Conservation (phyloP, 805 yeast genomes). For the Huiozyma sinensis region DNA sequence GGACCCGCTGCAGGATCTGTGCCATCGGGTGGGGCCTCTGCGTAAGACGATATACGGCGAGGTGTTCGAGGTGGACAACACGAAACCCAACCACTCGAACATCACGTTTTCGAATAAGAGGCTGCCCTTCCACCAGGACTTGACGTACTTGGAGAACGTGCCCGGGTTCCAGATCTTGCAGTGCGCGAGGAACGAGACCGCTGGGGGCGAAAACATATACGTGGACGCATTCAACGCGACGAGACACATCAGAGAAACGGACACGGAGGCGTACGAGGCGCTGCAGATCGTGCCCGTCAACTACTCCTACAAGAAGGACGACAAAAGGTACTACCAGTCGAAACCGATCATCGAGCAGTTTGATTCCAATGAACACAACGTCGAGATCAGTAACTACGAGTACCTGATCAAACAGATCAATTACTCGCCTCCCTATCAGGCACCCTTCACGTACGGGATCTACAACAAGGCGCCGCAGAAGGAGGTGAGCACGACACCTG, state of each 20-base stretch:
- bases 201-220: conserved; percentile 42
- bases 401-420: conserved; percentile 44
- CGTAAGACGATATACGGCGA: conserved; percentile 64
- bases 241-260: conserved; percentile 39
- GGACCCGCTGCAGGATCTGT: conserved; percentile 34
- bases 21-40: conserved; percentile 53
- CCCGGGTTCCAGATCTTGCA: conserved; percentile 71
- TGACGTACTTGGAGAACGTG: conserved; percentile 67
- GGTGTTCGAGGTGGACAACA: conserved; percentile 52
- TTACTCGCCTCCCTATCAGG: conserved; percentile 79
- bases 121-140: conserved; percentile 69
- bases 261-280: conserved; percentile 55
- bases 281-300: conserved; percentile 53
- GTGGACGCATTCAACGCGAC: conserved; percentile 65
- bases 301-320: conserved; percentile 54
- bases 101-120: conserved; percentile 58
- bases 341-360: conserved; percentile 57
- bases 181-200: conserved; percentile 42
- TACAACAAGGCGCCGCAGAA: conserved; percentile 26
- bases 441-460: conserved; percentile 57
- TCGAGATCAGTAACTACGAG: conserved; percentile 23
- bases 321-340: conserved; percentile 49
- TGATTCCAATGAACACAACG: conserved; percentile 26
- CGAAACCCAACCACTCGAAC: conserved; percentile 43
- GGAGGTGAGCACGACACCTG: conserved; percentile 20